Conservation (phyloP, 2,329 filamentous ascomycete species). For the Colletotrichum chrysophilum region DNA sequence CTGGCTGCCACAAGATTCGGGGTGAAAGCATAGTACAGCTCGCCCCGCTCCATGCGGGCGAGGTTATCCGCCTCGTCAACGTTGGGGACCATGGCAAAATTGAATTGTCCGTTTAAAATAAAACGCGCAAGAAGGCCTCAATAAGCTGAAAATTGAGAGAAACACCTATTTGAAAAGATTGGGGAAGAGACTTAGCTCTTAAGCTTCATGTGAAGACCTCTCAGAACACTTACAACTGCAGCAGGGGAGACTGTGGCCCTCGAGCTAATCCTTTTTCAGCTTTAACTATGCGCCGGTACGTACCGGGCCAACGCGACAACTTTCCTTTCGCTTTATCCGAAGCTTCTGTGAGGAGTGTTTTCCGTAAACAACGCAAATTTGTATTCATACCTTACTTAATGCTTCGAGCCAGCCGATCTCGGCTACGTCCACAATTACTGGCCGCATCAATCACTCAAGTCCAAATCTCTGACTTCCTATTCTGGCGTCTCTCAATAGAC, state of each 20-base stretch:
- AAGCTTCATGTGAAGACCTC: neutral
- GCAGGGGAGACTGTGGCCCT: neutral
- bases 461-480: neutral
- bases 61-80: neutral
- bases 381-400: neutral
- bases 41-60: neutral
- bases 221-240: neutral
- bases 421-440: neutral
- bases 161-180: neutral
- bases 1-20: neutral
- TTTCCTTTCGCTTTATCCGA: neutral
- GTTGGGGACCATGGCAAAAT: neutral
- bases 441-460: neutral
- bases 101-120: fast-evolving
- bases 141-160: too few species aligned
- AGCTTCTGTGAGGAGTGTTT: neutral
- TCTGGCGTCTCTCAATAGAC: neutral
- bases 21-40: neutral
- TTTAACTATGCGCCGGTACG: neutral
- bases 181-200: neutral
- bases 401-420: neutral
- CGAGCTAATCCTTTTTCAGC: neutral
- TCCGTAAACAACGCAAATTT: neutral
- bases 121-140: too few species aligned
- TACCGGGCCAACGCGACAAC: neutral